These are phyloP conservation scores for Fusarium heterosporum DNA, from an alignment of 2,329 filamentous ascomycete species.

Conservation along the genomic window DNA sequence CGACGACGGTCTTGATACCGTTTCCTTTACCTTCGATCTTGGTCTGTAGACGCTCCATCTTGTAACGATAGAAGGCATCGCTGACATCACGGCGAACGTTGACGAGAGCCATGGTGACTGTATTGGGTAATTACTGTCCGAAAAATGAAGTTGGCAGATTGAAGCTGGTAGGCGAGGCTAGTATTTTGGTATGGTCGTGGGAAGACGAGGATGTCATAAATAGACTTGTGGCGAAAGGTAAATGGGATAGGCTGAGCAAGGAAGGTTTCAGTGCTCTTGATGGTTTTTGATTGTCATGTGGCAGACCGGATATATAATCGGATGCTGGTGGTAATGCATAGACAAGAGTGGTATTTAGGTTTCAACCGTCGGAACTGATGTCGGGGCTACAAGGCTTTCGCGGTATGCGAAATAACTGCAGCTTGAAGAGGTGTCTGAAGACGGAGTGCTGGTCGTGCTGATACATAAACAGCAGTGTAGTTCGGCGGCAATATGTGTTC, in stretches of 20 bases:
- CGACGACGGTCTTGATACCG: conserved; percentile 98
- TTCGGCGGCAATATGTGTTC: conserved; percentile 50
- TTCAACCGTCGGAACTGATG: conserved; percentile 94
- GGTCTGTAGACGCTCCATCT: conserved; percentile 98
- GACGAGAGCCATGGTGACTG: conserved; percentile 90
- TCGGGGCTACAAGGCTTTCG: conserved; percentile 92
- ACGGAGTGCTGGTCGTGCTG: conserved; percentile 90
- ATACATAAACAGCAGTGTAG: conserved; percentile 89
- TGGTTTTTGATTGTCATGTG: conserved; percentile 67
- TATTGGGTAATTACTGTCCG: conserved; percentile 45
- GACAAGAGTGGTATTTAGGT: conserved; percentile 58
- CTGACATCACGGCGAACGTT: conserved; percentile 98
- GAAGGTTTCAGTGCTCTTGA: conserved; percentile 65
- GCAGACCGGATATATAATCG: conserved; percentile 62
- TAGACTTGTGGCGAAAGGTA: conserved; percentile 50
- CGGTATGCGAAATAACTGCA: conserved; percentile 96
- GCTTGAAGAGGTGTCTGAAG: conserved; percentile 96
- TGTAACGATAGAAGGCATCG: conserved; percentile 99
- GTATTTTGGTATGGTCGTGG: conserved; percentile 32
- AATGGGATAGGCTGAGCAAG: conserved; percentile 56
- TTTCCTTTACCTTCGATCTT: conserved; percentile 99
- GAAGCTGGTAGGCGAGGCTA: conserved; percentile 36
- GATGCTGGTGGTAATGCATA: conserved; percentile 67
- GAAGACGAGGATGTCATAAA: conserved; percentile 56
- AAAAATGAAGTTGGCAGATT: conserved; percentile 33